phyloP scores from a whole-genome alignment of 257 asterid genomes.

The Penstemon davidsonii region DNA sequence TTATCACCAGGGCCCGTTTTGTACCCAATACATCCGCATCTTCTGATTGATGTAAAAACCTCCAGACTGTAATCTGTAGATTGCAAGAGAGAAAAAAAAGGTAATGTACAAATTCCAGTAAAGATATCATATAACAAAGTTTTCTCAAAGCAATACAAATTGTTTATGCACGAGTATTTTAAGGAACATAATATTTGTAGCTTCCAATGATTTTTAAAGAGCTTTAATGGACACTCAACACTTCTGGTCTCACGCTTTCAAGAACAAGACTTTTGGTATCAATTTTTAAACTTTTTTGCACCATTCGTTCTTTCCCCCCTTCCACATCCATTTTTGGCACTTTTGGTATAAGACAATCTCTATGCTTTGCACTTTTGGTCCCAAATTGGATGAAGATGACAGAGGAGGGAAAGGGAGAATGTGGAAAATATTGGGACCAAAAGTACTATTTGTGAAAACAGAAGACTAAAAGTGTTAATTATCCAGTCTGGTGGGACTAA shows the following conservation, averaged over 20 bases:
- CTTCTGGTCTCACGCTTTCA: too few species aligned
- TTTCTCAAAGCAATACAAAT: background rate
- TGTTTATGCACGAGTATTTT: background rate
- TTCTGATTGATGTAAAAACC: slow-evolving; percentile 60
- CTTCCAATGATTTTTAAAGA: too few species aligned
- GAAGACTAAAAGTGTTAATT: too few species aligned
- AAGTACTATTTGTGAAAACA: too few species aligned
- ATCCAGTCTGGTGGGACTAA: background rate
- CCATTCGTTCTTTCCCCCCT: background rate
- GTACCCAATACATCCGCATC: slow-evolving; percentile 80
- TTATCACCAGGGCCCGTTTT: slow-evolving; percentile 62
- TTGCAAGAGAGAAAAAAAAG: slow-evolving; percentile 17
- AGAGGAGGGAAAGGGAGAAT: too few species aligned
- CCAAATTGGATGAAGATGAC: background rate
- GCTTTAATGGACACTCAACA: too few species aligned
- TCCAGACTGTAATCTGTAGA: slow-evolving; percentile 81
- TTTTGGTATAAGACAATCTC: too few species aligned
- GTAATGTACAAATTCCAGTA: slow-evolving; percentile 8
- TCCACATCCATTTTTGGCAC: too few species aligned
- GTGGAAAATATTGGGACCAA: too few species aligned
- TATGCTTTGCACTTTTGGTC: too few species aligned
- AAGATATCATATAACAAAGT: slow-evolving; percentile 1
- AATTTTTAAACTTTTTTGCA: background rate
- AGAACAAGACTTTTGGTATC: too few species aligned
- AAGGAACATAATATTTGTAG: too few species aligned